Evolutionary conservation across 768 basidiomycete genomes (phyloP).

Genomic region (Agaricus blazei): DNA sequence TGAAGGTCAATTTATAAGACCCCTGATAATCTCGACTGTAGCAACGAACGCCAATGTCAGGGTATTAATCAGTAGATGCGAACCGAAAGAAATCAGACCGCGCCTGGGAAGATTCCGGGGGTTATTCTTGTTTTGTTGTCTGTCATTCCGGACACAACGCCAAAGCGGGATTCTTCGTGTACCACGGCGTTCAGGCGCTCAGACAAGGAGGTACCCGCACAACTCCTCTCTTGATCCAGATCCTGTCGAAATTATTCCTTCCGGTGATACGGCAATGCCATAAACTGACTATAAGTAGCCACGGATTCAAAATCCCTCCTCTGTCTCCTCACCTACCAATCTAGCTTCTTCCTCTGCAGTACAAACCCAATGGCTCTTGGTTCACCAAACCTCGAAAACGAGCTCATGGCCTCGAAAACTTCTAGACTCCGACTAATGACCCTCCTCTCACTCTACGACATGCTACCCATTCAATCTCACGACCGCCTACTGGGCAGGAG

Average conservation of each 20-base stretch:
- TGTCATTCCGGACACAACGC: too few species aligned
- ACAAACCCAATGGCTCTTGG: constrained; percentile 2
- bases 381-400: neutral
- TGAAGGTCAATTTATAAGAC: neutral
- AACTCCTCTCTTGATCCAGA: neutral
- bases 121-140: too few species aligned
- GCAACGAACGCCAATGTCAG: too few species aligned
- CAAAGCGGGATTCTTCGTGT: neutral
- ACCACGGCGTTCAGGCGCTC: neutral
- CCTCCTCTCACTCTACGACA: constrained; percentile 24
- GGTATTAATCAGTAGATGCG: too few species aligned
- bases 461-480: constrained; percentile 26
- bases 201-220: neutral
- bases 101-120: too few species aligned
- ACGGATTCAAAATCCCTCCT: neutral
- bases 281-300: constrained; percentile 8
- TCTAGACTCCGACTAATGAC: constrained; percentile 25
- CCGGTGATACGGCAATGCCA: constrained; percentile 3
- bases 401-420: constrained; percentile 10
- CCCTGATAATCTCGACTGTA: neutral
- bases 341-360: neutral
- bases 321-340: neutral
- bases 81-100: too few species aligned
- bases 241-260: neutral
- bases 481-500: constrained; percentile 20